Base-by-base conservation (phyloP, 768 basidiomycete genomes). In the Naganishia kalamii region DNA sequence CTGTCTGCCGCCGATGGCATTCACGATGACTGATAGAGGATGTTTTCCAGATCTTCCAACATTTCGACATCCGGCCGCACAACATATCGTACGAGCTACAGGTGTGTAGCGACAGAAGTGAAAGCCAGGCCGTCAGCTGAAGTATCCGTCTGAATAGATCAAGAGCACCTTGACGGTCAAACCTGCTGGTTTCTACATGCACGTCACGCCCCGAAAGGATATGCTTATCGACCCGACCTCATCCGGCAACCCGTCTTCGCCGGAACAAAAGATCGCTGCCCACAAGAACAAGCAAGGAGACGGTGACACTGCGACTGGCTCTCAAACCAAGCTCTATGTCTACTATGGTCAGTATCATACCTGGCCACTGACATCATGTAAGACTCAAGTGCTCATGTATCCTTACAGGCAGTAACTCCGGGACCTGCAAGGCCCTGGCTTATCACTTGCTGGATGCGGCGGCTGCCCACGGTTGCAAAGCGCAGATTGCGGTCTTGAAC, bases 361-460 rank as follows among this genome's bases (percentile, higher is more conserved):
- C 13, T 13, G 40, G 4, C 46, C 30, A 6, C 21, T 10, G 5
- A 21, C 43, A 32, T 30, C 30, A 21, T 2, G 17, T 4, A 75
- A 41, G 78, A 77, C 41, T 35, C 82, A 60, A 80, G 80, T 59
- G 81, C n/a, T 70, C 80, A 27, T 82, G 81, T 69, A 81, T 33
- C 27, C n/a, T n/a, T n/a, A 33, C 44, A 65, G 63, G 63, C 37
- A 65, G 63, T 32, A 84, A 84, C 72, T 80, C 82, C 8, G 83
- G 82, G 11, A 81, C 82, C 0, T 82, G 80, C 27, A 81, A 84
- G 71, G 77, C 79, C 32, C 83, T 84, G 63, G 82, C 82, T 15
- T 80, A 81, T 70, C 70, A 81, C 27, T 72, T 83, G 21, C 81
- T 79, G 8, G 78, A 74, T 43, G 79, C 78, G 46, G 81, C 81